phyloP scores from a whole-genome alignment of 2,329 filamentous ascomycete species.

The Lasiodiplodia sp. region DNA sequence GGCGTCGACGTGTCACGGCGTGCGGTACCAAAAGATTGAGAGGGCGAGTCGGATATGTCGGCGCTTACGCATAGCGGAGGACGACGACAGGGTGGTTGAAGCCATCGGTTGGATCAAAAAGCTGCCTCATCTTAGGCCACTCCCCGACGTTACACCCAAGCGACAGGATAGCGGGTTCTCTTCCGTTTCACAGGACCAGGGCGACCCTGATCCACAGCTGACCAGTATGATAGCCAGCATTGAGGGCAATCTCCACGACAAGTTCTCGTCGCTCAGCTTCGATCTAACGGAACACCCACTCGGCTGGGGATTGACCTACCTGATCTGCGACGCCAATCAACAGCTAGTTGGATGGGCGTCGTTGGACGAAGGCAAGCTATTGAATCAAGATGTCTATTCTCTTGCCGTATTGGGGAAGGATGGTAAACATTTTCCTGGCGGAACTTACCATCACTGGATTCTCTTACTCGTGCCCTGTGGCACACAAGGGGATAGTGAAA shows the following conservation, averaged over 20 bases:
- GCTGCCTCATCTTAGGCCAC: background rate
- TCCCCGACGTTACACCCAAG: conserved; percentile 15
- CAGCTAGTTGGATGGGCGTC: conserved; percentile 32
- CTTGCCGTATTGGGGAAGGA: conserved; percentile 32
- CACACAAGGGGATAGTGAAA: background rate
- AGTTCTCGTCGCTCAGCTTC: conserved; percentile 13
- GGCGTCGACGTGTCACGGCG: conserved; percentile 35
- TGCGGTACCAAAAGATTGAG: conserved; percentile 36
- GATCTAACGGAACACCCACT: conserved; percentile 17
- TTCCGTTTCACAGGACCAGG: conserved; percentile 6
- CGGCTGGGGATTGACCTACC: conserved; percentile 15
- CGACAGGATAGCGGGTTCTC: conserved; percentile 16
- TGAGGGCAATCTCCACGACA: conserved; percentile 8
- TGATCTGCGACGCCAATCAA: conserved; percentile 3
- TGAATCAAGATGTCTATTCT: conserved; percentile 25
- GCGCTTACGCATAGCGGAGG: conserved; percentile 31
- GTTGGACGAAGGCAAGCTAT: conserved; percentile 31
- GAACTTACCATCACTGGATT: conserved; percentile 30
- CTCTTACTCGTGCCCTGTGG: conserved; percentile 30
- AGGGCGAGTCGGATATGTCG: conserved; percentile 34
- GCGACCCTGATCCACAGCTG: conserved; percentile 1
- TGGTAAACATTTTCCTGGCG: conserved; percentile 4
- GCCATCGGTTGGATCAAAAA: conserved; percentile 15
- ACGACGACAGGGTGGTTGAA: background rate
- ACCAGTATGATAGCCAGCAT: conserved; percentile 1